A percentile compares a stretch with the other conserved stretches of the same genome.
phyloP scores from a whole-genome alignment of 768 basidiomycete genomes.

The Scleroderma bovista region DNA sequence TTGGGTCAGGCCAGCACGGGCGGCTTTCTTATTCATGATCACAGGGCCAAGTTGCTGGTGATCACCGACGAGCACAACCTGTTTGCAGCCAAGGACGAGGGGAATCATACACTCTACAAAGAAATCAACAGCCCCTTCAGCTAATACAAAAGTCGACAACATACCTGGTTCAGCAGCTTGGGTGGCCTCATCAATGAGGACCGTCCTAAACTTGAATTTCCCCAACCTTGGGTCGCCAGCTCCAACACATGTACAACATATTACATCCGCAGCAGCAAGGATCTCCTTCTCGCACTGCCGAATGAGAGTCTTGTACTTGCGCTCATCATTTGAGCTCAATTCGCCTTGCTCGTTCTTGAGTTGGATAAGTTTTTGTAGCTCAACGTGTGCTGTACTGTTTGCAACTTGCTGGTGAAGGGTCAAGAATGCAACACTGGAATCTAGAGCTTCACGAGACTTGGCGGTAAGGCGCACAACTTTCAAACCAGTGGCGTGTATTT shows the following conservation, averaged over 20 bases:
- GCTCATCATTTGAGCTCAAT: slow-evolving; percentile 91
- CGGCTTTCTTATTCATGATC: slow-evolving; percentile 99
- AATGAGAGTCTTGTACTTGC: slow-evolving; percentile 96
- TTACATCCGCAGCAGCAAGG: slow-evolving; percentile 89
- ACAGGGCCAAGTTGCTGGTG: slow-evolving; percentile 97
- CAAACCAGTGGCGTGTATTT: slow-evolving; percentile 97
- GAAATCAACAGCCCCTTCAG: slow-evolving; percentile 10
- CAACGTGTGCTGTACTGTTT: slow-evolving; percentile 92
- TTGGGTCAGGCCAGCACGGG: slow-evolving; percentile 96
- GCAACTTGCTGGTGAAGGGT: slow-evolving; percentile 97
- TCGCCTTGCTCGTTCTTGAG: slow-evolving; percentile 98
- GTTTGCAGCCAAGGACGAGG: slow-evolving; percentile 95
- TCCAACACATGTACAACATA: slow-evolving; percentile 97
- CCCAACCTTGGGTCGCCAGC: slow-evolving; percentile 93
- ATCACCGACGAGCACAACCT: slow-evolving; percentile 96
- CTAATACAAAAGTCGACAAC: slow-evolving; percentile 5
- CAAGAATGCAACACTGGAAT: slow-evolving; percentile 91
- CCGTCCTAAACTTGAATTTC: slow-evolving; percentile 98
- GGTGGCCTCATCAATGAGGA: slow-evolving; percentile 97
- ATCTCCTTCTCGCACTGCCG: slow-evolving; percentile 98
- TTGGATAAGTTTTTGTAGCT: slow-evolving; percentile 96
- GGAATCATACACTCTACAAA: slow-evolving; percentile 96
- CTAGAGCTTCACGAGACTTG: slow-evolving; percentile 96
- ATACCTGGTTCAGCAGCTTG: slow-evolving; percentile 95
- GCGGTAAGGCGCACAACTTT: slow-evolving; percentile 98